These are phyloP conservation scores for Macrophomina pseudophaseolina DNA, from an alignment of 2,329 filamentous ascomycete genomes.

Conservation along the genomic window DNA sequence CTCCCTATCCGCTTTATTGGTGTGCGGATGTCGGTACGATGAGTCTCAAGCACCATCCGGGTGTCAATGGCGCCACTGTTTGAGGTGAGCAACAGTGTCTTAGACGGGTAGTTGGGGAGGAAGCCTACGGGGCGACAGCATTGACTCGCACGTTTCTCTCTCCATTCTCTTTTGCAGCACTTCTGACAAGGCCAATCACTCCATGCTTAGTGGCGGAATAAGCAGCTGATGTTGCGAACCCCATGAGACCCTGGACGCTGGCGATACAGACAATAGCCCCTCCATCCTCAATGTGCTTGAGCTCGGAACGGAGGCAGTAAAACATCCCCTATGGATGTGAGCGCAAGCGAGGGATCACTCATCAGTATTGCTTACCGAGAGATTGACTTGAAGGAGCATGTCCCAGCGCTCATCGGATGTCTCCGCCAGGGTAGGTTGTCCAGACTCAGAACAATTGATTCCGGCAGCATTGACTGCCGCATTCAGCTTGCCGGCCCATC, in stretches of 20 bases:
- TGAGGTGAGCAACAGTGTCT: not conserved
- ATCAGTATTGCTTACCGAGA: conserved; percentile 31
- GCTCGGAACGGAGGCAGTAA: conserved; percentile 34
- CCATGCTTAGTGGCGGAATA: conserved; percentile 30
- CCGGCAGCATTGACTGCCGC: conserved; percentile 52
- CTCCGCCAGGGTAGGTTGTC: conserved; percentile 47
- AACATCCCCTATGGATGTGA: conserved; percentile 18
- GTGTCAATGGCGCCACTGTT: conserved; percentile 32
- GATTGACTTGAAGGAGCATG: conserved; percentile 41
- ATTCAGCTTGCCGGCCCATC: conserved; percentile 42
- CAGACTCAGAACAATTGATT: conserved; percentile 33
- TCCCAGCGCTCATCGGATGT: conserved; percentile 42
- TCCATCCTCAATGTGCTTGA: conserved; percentile 42
- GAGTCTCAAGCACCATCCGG: conserved; percentile 31
- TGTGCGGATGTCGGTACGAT: conserved; percentile 1
- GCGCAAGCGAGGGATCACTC: not conserved
- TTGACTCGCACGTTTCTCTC: conserved; percentile 45
- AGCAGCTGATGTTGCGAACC: conserved; percentile 37
- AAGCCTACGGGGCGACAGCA: conserved; percentile 48
- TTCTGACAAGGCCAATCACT: conserved; percentile 39
- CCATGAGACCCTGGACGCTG: conserved; percentile 55
- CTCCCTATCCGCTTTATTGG: conserved; percentile 27
- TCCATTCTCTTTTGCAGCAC: conserved; percentile 44
- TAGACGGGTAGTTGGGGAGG: not conserved
- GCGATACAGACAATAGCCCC: conserved; percentile 47